Base-by-base conservation (phyloP, 1,284 basidiomycete species). In the Pholiota adiposa region DNA sequence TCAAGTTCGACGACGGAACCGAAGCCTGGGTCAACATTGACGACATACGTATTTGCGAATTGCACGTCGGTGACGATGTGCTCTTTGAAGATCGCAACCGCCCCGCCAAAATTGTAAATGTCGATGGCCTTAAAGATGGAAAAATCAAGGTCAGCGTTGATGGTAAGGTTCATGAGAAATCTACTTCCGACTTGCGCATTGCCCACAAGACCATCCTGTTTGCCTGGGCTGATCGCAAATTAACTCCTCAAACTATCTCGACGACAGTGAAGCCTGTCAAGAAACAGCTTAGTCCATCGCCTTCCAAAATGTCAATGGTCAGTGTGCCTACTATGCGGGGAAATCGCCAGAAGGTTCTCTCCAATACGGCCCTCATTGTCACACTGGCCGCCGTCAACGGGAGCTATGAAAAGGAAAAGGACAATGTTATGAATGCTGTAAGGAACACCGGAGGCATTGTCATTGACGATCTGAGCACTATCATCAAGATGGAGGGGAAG, bases 1-100 rank as follows among this genome's bases (percentile, higher is more conserved):
- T 92, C 63, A 74, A 76, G 27, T 92, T 90, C 68, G 88, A 90
- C 64, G 90, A 92, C 66, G 73, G 69, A 2, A 79, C 78, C 1
- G 69, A 77, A 19, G 79, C 74, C 11, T 67, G 67, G 1, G 77
- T 89, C 12, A 78, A 76, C 29, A 64, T 87, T 34, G 77, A 80
- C 29, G 78, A 85, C 44, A 77, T 92, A 70, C 86, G 90, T 36
- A 69, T 69, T 11, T 79, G 77, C 62, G 74, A 81, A 25, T 72
- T 89, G 23, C 72, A 71, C 18, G 67, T 75, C 9, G 87, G 84
- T 3, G 90, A 92, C 65, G 74, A 82, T 50, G 83, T 90, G 27
- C 74, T 84, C n/a, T 51, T 80, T 25, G 64, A 63, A 0, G 58
- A 67, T 33, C 57, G 63, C 23, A 62, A 57, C 68, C 67, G 61